Conservation (phyloP, 768 basidiomycete genomes). For the Pisolithus microcarpus region DNA sequence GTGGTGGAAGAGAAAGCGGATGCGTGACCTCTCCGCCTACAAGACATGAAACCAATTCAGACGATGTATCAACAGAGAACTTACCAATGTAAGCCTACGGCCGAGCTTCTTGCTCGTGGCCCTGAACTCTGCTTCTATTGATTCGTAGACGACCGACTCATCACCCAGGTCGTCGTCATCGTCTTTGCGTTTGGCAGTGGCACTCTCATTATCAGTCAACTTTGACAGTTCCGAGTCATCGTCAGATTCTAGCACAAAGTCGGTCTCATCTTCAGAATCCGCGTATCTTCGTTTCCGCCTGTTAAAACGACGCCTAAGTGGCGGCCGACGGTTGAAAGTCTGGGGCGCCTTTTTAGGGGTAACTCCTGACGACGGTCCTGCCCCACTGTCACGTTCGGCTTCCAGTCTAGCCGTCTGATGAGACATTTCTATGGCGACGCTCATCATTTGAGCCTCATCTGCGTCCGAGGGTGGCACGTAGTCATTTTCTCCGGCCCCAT, state of each 20-base stretch:
- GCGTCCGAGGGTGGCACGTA: slow-evolving; percentile 31
- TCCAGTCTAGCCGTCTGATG: slow-evolving; percentile 30
- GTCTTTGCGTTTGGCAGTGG: not conserved
- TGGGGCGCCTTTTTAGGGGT: slow-evolving; percentile 33
- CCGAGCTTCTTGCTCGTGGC: slow-evolving; percentile 51
- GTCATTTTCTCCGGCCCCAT: not conserved
- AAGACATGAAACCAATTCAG: slow-evolving; percentile 4
- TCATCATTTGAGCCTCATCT: slow-evolving; percentile 40
- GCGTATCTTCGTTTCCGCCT: slow-evolving; percentile 12
- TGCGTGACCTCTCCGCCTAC: slow-evolving; percentile 64
- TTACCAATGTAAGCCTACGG: slow-evolving; percentile 64
- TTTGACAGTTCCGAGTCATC: too few species aligned
- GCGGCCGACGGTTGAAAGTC: slow-evolving; percentile 45
- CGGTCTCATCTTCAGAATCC: not conserved
- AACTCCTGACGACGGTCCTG: slow-evolving; percentile 20
- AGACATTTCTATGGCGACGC: slow-evolving; percentile 51
- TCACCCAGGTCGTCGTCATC: not conserved
- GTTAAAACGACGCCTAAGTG: slow-evolving; percentile 31
- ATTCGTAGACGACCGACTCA: slow-evolving; percentile 12
- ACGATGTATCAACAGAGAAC: slow-evolving; percentile 17
- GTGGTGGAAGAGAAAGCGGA: slow-evolving; percentile 62
- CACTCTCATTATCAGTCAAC: slow-evolving; percentile 12
- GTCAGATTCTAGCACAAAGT: too few species aligned
- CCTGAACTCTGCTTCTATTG: slow-evolving; percentile 28
- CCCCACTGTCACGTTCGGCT: slow-evolving; percentile 23